Evolutionary conservation across 176 grass and related monocot species (phyloP), one percentile per base, ranked within the genome.

Genomic region (Zea luxurians): DNA sequence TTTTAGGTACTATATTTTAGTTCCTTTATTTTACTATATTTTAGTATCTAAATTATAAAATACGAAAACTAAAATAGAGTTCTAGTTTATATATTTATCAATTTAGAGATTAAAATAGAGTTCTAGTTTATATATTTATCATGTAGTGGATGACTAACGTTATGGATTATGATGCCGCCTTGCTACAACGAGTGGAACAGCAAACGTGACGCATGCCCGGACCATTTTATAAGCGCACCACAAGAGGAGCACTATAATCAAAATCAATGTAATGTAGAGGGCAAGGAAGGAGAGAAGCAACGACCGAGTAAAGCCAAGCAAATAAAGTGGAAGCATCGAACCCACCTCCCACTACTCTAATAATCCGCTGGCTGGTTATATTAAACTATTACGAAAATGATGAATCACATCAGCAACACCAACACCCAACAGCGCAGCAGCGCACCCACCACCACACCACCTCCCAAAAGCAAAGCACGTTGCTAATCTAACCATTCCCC

Each of bases 401-500:
- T 27, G 27, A 59, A 59, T 59, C 55, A 59, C n/a, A 59, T 59
- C n/a, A 21, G 55, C 55, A 59, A 59, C 55, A 59, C n/a, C 55
- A 27, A 27, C 27, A 27, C 27, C 27, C 27, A 27, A 27, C 27
- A 27, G 27, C 27, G 27, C 27, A 27, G n/a, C 13, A 12, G 49
- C 45, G 45, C 68, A 70, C 68, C 20, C 45, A 44, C n/a, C 8
- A 8, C 38, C 41, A 47, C 38, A 2, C 27, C 27, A 27, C 27
- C 1, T 8, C 53, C 59, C 9, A 62, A 62, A 62, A 62, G 60
- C 21, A 62, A 62, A 62, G 60, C 60, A 62, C 21, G 3, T 15
- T 13, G 60, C 60, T 62, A 62, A 62, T 62, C 60, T 35, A 62
- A 36, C 60, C 60, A 62, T 35, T 61, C 42, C 17, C 43, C 66